These are phyloP conservation scores for Aspergillus panamensis DNA, from an alignment of 495 filamentous ascomycete species.

Conservation along the genomic window DNA sequence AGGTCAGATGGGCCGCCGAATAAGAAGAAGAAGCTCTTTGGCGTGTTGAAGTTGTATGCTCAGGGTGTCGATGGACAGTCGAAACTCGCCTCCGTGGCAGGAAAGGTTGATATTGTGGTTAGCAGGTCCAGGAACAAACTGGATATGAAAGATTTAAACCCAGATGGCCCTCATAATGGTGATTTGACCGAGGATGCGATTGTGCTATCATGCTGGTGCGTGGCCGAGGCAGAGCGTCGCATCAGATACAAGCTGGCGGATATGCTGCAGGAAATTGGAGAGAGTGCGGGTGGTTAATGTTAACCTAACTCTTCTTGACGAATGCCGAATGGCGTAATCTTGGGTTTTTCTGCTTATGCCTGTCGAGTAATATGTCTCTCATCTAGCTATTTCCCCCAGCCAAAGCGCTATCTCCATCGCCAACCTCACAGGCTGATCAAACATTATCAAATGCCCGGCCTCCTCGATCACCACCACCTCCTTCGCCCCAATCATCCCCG, in stretches of 20 bases:
- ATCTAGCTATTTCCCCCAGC: constrained; percentile 6
- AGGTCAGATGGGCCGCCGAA: constrained; percentile 11
- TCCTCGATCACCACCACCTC: constrained; percentile 29
- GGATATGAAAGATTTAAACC: constrained; percentile 6
- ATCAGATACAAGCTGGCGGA: constrained; percentile 9
- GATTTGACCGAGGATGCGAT: constrained; percentile 13
- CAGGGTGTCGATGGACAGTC: neutral
- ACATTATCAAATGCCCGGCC: constrained; percentile 36
- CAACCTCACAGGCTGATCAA: constrained; percentile 30
- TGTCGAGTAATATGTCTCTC: neutral
- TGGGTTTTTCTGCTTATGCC: no score
- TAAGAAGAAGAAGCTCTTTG: constrained; percentile 4
- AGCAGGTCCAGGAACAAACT: neutral
- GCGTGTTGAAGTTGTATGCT: constrained; percentile 1
- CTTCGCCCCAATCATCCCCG: constrained; percentile 17
- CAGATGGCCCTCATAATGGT: neutral
- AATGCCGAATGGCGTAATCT: no score
- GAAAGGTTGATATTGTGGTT: neutral
- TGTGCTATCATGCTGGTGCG: constrained; percentile 14
- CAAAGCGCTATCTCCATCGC: constrained; percentile 30
- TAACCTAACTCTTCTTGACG: neutral
- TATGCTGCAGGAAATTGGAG: constrained; percentile 5
- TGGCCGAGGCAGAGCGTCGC: constrained; percentile 13
- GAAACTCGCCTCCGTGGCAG: neutral
- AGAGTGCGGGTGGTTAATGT: neutral